Evolutionary conservation across 345 rosid species (phyloP), one percentile per base, ranked within the genome.

Genomic region (Eucalyptus camaldulensis): DNA sequence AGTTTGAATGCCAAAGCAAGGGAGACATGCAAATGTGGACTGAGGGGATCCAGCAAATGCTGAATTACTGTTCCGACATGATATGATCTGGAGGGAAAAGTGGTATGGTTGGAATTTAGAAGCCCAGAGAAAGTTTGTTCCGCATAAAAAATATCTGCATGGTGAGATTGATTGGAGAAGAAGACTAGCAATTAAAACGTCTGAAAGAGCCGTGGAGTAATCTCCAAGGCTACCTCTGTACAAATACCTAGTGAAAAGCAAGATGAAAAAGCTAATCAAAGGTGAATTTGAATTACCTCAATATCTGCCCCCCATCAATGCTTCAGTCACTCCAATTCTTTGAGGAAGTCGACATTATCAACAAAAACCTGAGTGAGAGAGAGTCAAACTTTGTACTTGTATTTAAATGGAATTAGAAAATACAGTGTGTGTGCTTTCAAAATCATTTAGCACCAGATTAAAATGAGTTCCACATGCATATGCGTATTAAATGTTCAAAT

Each of bases 321-420:
- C 83, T 76, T 76, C 83, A 40, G 47, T 96, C 95, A 96, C 92
- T 95, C 99, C 90, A 97, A 86, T 88, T 97, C 99, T 93, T 96
- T 96, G 88, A 95, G 91, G 91, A 97, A 95, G 85, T 96, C 99
- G 40, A 94, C 94, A 88, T 96, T 96, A 93, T 96, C 99, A 88
- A 97, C 99, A 87, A 97, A 97, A 80, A 97, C 99, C 98, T 96
- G 44, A 33, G 81, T 31, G 81, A 69, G 83, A 76, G 83, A 76
- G 83, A 76, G 47, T 72, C 83, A 76, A 76, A 40, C 13, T 44
- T 76, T 76, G 85, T 76, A 37, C 27, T 40, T 76, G 47, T 76
- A 76, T 76, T 37, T 40, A 76, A 76, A 76, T 37, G 85, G 29
- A 40, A 89, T 76, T 87, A 89, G 87, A 86, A 58, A 86, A 14